Evolutionary conservation across 140 eudicot species (phyloP), one percentile per base, ranked within the genome.

Genomic region (Erigeron philadelphicus): DNA sequence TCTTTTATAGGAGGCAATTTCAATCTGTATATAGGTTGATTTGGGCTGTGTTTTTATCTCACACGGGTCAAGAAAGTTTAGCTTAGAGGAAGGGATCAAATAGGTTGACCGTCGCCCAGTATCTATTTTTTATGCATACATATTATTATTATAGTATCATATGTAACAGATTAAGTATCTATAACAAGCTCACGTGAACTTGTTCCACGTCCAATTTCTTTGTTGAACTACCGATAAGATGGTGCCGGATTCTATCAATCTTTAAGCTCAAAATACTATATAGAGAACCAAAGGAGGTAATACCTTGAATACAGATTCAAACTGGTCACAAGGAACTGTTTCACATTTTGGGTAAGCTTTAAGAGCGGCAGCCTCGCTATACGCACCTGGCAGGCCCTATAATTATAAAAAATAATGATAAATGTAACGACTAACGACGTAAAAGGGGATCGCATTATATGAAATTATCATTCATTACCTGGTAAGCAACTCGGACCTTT

Each of bases 331-430:
- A 17, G 98, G 98, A 60, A 93, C 98, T 17, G 98, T 86, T 78
- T 93, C 95, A 70, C 94, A 93, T n/a, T 80, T 80, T 9, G 98
- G 98, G 77, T 89, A 93, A 23, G 95, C 95, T 85, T 89, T 93
- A 31, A 93, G 85, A 55, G 98, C 98, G 21, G 98, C 98, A 74
- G 85, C 83, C 82, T 93, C 98, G 13, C 98, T 89, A 72, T 89
- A 89, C 38, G 98, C 95, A 74, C 98, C 98, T 19, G 95, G 94
- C 52, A 81, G 71, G 48, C 98, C 98, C 98, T 93, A 82, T 18
- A 55, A 57, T 72, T 64, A 74, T 72, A 17, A 61, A 74, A 18
- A 54, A 70, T 56, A 57, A 57, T 42, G 9, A 8, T 59, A 58
- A 31, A 64, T 21, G 45, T 73, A n/a, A 72, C 43, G 57, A 45